Percentiles rank a stretch among this genome's conserved stretches.
These are phyloP conservation scores for Alternaria triticimaculans DNA, from an alignment of 2,329 filamentous ascomycete genomes.

Conservation along the genomic window DNA sequence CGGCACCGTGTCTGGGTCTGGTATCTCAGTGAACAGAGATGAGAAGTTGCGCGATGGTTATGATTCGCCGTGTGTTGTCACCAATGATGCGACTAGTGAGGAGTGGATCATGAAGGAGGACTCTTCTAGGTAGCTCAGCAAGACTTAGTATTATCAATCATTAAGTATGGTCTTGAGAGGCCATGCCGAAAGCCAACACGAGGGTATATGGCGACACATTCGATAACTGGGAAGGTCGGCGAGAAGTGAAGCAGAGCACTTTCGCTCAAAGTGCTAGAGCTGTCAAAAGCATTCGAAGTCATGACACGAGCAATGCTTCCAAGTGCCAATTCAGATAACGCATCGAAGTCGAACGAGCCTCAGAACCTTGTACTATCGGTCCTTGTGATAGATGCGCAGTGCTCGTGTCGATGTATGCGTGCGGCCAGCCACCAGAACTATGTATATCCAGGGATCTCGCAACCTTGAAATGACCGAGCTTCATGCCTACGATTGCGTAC, in stretches of 20 bases:
- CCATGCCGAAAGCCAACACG: neutral
- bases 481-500: neutral
- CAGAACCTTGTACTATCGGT: neutral
- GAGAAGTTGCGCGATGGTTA: neutral
- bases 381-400: neutral
- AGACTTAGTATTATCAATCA: neutral
- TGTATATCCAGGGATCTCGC: neutral
- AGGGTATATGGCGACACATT: neutral
- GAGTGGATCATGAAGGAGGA: slow-evolving; percentile 1
- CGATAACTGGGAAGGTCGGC: neutral
- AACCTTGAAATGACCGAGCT: neutral
- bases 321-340: neutral
- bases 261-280: neutral
- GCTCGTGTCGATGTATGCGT: neutral
- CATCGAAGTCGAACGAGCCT: neutral
- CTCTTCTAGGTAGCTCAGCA: neutral
- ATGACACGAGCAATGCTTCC: neutral
- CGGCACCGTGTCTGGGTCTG: neutral
- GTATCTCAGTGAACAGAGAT: neutral
- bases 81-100: neutral
- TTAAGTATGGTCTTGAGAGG: neutral
- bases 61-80: neutral
- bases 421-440: neutral
- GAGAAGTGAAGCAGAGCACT: neutral
- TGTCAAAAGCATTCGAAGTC: neutral